These are phyloP conservation scores for Phytophthora aleatoria DNA, from an alignment of 352 stramenopile genomes.

Conservation along the genomic window DNA sequence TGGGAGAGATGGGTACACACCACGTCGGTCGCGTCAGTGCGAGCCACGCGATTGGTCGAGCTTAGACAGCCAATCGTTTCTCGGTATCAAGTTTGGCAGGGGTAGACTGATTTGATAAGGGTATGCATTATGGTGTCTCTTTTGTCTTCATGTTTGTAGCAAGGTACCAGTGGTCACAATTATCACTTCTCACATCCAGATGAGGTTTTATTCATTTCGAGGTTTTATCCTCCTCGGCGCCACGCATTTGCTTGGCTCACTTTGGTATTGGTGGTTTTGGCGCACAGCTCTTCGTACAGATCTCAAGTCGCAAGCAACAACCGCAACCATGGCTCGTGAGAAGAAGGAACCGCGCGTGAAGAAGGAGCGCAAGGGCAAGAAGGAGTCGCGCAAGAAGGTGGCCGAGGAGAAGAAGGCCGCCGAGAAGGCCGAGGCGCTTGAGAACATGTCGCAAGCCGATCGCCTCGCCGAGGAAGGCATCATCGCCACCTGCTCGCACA, in stretches of 20 bases:
- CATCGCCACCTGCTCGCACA: slow-evolving; percentile 96
- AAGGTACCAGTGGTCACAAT: not conserved
- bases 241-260: slow-evolving; percentile 29
- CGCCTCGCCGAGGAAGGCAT: slow-evolving; percentile 94
- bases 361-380: slow-evolving; percentile 81
- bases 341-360: slow-evolving; percentile 71
- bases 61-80: slow-evolving; percentile 39
- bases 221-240: slow-evolving; percentile 23
- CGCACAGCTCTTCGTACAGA: slow-evolving; percentile 19
- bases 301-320: slow-evolving; percentile 5
- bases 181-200: not conserved
- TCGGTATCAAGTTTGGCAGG: slow-evolving; percentile 16
- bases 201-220: slow-evolving; percentile 15
- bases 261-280: slow-evolving; percentile 42
- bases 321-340: slow-evolving; percentile 29
- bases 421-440: slow-evolving; percentile 64
- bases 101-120: not conserved
- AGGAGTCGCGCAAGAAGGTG: slow-evolving; percentile 74
- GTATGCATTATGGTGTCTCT: slow-evolving; percentile 6
- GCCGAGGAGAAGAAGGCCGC: slow-evolving; percentile 81
- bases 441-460: slow-evolving; percentile 84
- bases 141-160: no score
- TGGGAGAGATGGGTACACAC: slow-evolving; percentile 25
- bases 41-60: slow-evolving; percentile 20
- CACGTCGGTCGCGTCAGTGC: slow-evolving; percentile 11